Percentiles rank a stretch among this genome's conserved stretches.
Evolutionary conservation across 176 grass and related monocot species (phyloP).

Genomic region (Ensete glaucum): DNA sequence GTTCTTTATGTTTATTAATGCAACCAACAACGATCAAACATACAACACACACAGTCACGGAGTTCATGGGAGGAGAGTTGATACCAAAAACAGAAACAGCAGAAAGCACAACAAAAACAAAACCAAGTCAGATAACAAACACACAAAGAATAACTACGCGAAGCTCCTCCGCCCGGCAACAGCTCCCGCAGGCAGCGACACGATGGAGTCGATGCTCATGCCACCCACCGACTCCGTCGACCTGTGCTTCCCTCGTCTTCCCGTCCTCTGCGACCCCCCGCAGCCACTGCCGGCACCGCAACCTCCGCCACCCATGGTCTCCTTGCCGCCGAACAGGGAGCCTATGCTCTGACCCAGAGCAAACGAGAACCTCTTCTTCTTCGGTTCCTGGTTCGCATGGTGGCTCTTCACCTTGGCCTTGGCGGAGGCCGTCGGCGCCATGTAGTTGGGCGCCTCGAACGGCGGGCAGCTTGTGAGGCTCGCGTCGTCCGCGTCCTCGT

Average conservation of each 20-base stretch:
- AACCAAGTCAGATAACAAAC: background rate
- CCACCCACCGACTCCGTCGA: slow-evolving; percentile 44
- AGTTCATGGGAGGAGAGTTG: no score
- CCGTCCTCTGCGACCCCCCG: background rate
- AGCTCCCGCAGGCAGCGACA: slow-evolving; percentile 59
- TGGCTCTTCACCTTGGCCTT: slow-evolving; percentile 45
- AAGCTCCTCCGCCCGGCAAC: slow-evolving; percentile 29
- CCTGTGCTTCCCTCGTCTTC: slow-evolving; percentile 43
- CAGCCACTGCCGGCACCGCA: background rate
- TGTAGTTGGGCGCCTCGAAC: slow-evolving; percentile 82
- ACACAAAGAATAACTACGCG: background rate
- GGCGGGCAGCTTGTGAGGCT: slow-evolving; percentile 84
- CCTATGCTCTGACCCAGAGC: slow-evolving; percentile 51
- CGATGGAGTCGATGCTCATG: slow-evolving; percentile 72
- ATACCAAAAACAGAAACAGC: background rate
- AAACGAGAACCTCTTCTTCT: slow-evolving; percentile 67
- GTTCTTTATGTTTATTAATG: no score
- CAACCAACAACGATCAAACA: no score
- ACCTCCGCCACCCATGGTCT: background rate
- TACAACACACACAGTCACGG: no score
- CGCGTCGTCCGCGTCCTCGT: slow-evolving; percentile 45
- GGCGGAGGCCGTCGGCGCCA: slow-evolving; percentile 77
- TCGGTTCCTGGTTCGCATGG: slow-evolving; percentile 8
- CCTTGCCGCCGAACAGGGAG: slow-evolving; percentile 35
- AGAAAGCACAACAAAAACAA: background rate